Evolutionary conservation across 176 grass and related monocot species (phyloP), one percentile per base, ranked within the genome.

Genomic region (Poa pratensis): DNA sequence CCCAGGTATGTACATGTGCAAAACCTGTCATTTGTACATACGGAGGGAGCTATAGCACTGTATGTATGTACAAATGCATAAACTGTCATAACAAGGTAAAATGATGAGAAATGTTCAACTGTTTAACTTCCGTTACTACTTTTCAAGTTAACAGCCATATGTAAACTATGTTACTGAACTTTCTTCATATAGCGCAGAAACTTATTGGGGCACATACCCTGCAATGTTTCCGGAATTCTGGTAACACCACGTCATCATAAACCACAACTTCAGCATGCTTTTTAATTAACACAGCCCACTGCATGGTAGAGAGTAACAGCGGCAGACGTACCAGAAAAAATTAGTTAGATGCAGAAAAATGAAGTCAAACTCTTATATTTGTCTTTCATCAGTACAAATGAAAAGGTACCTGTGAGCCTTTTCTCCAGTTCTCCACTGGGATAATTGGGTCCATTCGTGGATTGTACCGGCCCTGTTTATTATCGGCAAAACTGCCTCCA

Each of bases 251-350:
- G 20, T 96, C 76, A 90, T 99, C 97, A 77, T 90, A 55, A 51
- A 94, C 88, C 69, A 99, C 94, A 67, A 91, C 92, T 78, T 90
- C 88, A 92, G 96, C 96, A 94, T 99, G 96, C 70, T 92, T 96
- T 86, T 82, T 96, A 73, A 90, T 99, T 86, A 99, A 78, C 66
- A 99, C 91, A 74, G 86, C 96, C 96, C 96, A 99, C 96, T 99
- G 60, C 37, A 68, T 55, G 30, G 17, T 66, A 86, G 79, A 71
- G 4, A 86, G 26, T 43, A 48, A 81, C 27, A 48, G 66, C 15
- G 26, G 34, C 71, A 91, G 57, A 76, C 39, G 79, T 66, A 73
- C 37, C 28, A 53, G 26, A 73, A 82, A 73, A 16, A 84, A 48
- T 23, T 34, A 14, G 0, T 61, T 67, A 83, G 14, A 14, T 10